Base-by-base conservation (phyloP, 1,284 basidiomycete genomes). In the Ustilago trichophora region DNA sequence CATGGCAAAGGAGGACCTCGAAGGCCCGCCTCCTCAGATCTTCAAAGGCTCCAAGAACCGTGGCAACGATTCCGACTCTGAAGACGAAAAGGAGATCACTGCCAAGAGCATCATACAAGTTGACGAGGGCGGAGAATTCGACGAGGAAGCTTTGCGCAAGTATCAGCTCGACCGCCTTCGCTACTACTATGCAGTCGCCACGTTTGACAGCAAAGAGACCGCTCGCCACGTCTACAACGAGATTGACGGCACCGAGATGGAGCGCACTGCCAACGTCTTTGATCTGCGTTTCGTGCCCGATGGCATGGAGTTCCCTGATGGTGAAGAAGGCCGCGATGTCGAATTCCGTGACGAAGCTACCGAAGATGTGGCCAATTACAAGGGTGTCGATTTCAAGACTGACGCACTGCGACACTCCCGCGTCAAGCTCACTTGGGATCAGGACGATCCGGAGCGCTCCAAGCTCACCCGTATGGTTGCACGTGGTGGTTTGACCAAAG, bases 361-460 rank as follows among this genome's bases (percentile, higher is more conserved):
- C 0, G 88, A 90, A 63, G 84, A 85, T n/a, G 83, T 32, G 3
- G 64, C 83, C 21, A 82, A 85, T 25, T 93, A 92, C 83, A 90
- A 90, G 79, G 88, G 87, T 1, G 86, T 95, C 27, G 93, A 98
- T 43, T 99, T 95, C 77, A 89, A 91, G 25, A 99, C 96, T 1
- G 92, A 95, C 80, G 93, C 93, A 75, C 36, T 99, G n/a, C 90
- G 96, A 8, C 94, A 98, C 82, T 98, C 96, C 12, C 94, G 93
- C 84, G 95, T 98, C 71, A 95, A 92, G 78, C 86, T 98, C 24
- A 98, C 95, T 9, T 99, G 96, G 96, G 96, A 98, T 77, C 92
- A 94, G 67, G 96, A 98, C 82, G 95, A 98, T 76, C 89, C 92
- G 3, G 91, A 95, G 78, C 89, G 96, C 16, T 86, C 85, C 59